Evolutionary conservation across 2,329 filamentous ascomycete species (phyloP).

Genomic region (Botrytis galanthina): DNA sequence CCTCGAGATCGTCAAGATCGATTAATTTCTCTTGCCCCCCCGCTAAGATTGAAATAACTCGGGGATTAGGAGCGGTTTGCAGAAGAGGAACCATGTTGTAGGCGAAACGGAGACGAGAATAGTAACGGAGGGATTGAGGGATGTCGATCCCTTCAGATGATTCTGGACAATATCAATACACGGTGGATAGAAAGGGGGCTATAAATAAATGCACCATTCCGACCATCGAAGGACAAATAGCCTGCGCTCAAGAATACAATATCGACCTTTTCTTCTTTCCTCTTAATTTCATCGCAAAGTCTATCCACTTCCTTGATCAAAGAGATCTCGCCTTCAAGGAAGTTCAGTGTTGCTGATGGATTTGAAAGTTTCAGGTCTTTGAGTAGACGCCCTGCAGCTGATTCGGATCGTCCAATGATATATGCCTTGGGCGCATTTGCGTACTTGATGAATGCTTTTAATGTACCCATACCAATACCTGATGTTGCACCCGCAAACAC

Average conservation of each 20-base stretch:
- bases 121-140: slow-evolving; percentile 52
- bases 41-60: slow-evolving; percentile 54
- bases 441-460: slow-evolving; percentile 47
- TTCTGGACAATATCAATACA: slow-evolving; percentile 40
- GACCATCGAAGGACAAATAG: slow-evolving; percentile 36
- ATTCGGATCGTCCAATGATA: slow-evolving; percentile 49
- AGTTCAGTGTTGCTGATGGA: slow-evolving; percentile 45
- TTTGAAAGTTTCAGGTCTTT: slow-evolving; percentile 46
- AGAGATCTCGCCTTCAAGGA: slow-evolving; percentile 50
- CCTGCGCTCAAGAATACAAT: slow-evolving; percentile 48
- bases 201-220: slow-evolving; percentile 30
- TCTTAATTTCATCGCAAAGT: slow-evolving; percentile 46
- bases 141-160: slow-evolving; percentile 57
- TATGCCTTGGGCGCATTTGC: slow-evolving; percentile 48
- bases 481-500: slow-evolving; percentile 55
- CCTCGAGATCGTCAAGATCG: slow-evolving; percentile 46
- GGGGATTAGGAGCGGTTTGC: slow-evolving; percentile 44
- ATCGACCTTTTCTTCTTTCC: slow-evolving; percentile 46
- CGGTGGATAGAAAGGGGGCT: not conserved
- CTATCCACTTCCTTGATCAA: slow-evolving; percentile 51
- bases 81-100: slow-evolving; percentile 57
- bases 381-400: slow-evolving; percentile 37
- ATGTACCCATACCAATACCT: slow-evolving; percentile 52
- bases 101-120: slow-evolving; percentile 56
- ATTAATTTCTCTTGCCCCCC: slow-evolving; percentile 53